Evolutionary conservation across 768 basidiomycete species (phyloP).

Genomic region (Panellus pusillus): DNA sequence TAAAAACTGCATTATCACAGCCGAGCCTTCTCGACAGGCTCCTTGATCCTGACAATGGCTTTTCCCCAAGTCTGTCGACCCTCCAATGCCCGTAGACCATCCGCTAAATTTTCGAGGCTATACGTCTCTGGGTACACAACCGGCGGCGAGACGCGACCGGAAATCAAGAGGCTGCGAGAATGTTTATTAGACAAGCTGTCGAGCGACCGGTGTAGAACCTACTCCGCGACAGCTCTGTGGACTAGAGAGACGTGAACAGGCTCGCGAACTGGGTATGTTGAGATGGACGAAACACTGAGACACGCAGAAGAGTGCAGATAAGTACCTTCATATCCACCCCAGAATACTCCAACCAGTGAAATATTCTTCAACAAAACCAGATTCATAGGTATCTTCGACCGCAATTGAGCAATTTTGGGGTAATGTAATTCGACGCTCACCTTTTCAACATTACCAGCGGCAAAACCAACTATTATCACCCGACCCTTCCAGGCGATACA

Average conservation of each 20-base stretch:
- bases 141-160: conserved; percentile 59
- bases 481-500: conserved; percentile 96
- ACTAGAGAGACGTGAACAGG: conserved; percentile 61
- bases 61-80: conserved; percentile 92
- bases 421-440: conserved; percentile 31
- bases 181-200: not conserved
- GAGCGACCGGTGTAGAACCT: conserved; percentile 23
- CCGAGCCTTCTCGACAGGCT: conserved; percentile 37
- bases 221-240: conserved; percentile 72
- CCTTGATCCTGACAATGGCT: conserved; percentile 64
- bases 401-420: not conserved
- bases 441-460: conserved; percentile 82
- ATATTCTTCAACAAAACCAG: conserved; percentile 83
- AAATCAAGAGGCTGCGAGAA: conserved; percentile 60
- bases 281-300: not conserved
- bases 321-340: conserved; percentile 13
- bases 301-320: not conserved
- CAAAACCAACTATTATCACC: conserved; percentile 92
- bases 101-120: conserved; percentile 61
- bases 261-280: conserved; percentile 53
- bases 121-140: conserved; percentile 70
- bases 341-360: conserved; percentile 67
- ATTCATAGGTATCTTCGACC: conserved; percentile 77
- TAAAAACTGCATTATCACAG: conserved; percentile 28
- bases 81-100: conserved; percentile 77